phyloP scores from a whole-genome alignment of 768 basidiomycete species.

The Chalciporus pseudorubinellus region DNA sequence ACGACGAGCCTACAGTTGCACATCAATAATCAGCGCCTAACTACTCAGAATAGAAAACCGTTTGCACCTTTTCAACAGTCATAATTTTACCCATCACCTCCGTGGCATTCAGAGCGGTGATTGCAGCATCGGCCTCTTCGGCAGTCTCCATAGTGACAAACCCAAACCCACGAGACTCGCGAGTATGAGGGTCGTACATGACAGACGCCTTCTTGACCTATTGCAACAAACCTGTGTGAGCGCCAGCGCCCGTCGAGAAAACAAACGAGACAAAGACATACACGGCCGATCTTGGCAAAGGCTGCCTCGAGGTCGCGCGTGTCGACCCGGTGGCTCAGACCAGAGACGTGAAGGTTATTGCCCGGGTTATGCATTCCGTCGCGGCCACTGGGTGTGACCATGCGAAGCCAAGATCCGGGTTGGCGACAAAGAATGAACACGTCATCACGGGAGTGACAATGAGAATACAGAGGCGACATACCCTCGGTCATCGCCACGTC shows the following conservation, averaged over 20 bases:
- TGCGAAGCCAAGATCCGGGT: too few species aligned
- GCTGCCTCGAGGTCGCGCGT: slow-evolving; percentile 84
- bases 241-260: background rate
- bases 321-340: slow-evolving; percentile 61
- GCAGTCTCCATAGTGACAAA: slow-evolving; percentile 84
- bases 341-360: slow-evolving; percentile 65
- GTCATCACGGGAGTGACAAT: background rate
- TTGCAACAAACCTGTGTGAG: slow-evolving; percentile 4
- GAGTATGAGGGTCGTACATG: slow-evolving; percentile 70
- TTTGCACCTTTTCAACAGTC: slow-evolving; percentile 79
- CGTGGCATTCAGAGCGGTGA: slow-evolving; percentile 78
- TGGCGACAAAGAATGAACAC: background rate
- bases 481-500: slow-evolving; percentile 54
- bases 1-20: slow-evolving; percentile 65
- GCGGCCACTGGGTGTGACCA: too few species aligned
- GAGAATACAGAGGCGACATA: slow-evolving; percentile 33
- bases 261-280: slow-evolving; percentile 35
- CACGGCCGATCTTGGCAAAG: slow-evolving; percentile 86
- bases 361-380: slow-evolving; percentile 51
- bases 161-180: slow-evolving; percentile 76
- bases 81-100: slow-evolving; percentile 86
- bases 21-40: background rate
- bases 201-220: slow-evolving; percentile 65
- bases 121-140: slow-evolving; percentile 91
- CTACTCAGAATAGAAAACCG: background rate